phyloP scores from a whole-genome alignment of 1,139 yeast genomes.

The Nakaseomyces bracarensis region DNA sequence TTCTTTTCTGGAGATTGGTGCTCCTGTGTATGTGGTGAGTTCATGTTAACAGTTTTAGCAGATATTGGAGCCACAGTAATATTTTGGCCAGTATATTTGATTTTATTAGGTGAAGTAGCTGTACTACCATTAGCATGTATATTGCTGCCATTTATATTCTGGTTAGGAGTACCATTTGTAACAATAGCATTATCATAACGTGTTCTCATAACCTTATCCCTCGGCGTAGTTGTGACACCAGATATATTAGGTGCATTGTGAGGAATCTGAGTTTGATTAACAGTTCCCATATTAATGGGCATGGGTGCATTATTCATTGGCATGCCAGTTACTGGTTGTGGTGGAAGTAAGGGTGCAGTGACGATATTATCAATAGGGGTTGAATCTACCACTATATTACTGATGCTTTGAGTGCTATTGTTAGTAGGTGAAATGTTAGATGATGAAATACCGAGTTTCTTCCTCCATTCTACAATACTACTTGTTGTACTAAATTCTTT shows the following conservation, averaged over 20 bases:
- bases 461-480: slow-evolving; percentile 33
- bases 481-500: slow-evolving; percentile 28
- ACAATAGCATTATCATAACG: too few species aligned
- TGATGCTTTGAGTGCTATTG: slow-evolving; percentile 1
- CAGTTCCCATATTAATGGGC: neutral
- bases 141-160: too few species aligned
- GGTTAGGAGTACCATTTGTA: too few species aligned
- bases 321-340: neutral
- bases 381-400: slow-evolving; percentile 2
- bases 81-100: too few species aligned
- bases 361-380: neutral
- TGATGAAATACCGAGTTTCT: slow-evolving; percentile 25
- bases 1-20: neutral
- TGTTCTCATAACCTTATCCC: too few species aligned
- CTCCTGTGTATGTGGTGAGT: too few species aligned
- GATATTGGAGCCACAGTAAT: too few species aligned
- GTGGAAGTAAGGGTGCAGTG: neutral
- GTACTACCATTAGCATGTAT: neutral
- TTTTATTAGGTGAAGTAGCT: neutral
- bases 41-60: too few species aligned
- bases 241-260: too few species aligned
- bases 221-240: too few species aligned
- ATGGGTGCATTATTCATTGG: neutral
- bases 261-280: too few species aligned
- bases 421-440: slow-evolving; percentile 4